Evolutionary conservation across 306 rosid species (phyloP), one percentile per base, ranked within the genome.

Genomic region (Malus domestica): DNA sequence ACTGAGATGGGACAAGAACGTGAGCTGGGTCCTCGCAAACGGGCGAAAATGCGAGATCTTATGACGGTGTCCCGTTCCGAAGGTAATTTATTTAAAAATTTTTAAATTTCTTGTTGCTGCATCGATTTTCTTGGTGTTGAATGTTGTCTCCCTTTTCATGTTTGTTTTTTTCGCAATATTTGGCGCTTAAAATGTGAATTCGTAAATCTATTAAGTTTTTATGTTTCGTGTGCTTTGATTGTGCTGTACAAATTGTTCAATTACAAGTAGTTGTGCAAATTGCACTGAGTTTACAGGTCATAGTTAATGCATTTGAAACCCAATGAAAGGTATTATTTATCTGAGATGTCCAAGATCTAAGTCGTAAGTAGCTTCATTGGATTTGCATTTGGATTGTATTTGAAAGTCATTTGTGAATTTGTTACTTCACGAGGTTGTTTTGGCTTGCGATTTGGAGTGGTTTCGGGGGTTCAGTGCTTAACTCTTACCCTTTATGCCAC

Each of bases 21-120:
- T 22, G 87, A 80, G 0, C 62, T 12, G 14, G 54, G 79, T 80
- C 80, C 83, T 77, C 87, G 83, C 45, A 90, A 90, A 76, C 83
- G 92, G 64, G 81, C 87, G 60, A 95, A 92, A 83, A 88, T 88
- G 83, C 89, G 80, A 67, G 90, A 89, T 90, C 93, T 88, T 80
- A 87, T 83, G 27, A 81, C 95, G 16, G 75, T 90, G 35, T 82
- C 87, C 81, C 78, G 79, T 6, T 82, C 88, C 15, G 82, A 81
- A 68, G 98, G 98, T 92, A 83, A 42, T 58, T 76, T 35, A 29
- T 32, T 45, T 49, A 3, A 46, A 27, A 8, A 22, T 27, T 15
- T 1, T 22, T 14, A n/a, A 25, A 25, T 66, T 23, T 75, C 7
- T 40, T 68, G 8, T 38, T 66, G 29, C 29, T 18, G 70, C 10